Evolutionary conservation across 345 rosid species (phyloP), one percentile per base, ranked within the genome.

Genomic region (Lepidium africanum): DNA sequence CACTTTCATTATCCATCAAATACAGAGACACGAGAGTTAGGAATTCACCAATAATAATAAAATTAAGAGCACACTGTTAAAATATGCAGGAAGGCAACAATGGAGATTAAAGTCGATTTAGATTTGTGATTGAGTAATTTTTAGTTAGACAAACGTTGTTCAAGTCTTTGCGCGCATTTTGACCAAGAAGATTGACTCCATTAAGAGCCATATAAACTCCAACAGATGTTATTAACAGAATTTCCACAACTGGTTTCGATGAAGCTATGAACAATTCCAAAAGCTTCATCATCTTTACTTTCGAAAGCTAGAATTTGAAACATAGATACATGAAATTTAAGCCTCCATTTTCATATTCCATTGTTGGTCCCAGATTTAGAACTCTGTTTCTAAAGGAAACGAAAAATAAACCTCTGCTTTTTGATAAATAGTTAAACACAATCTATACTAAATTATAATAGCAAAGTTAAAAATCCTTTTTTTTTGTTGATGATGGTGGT

Each of bases 171-270:
- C 89, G 76, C 9, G 92, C 81, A 23, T 77, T 86, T 7, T 76
- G 80, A 36, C 85, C 86, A 55, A 85, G 70, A 56, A 87, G 56
- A 68, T 81, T 36, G 59, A 85, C 80, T 12, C 63, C 65, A 13
- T 87, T 84, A 0, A 85, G 78, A 43, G 89, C 89, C 62, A 87
- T 63, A 65, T 63, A 87, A 4, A 81, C 68, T 35, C 89, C 87
- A 41, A 87, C 83, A 1, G 74, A 79, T 25, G 87, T 87, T 39
- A 85, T 46, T 65, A 87, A 16, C 2, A 87, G 70, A 63, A 83
- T 85, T 75, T 85, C 83, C 38, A 83, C 23, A 5, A 85, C 86
- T 2, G 89, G 86, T 43, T 80, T 83, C 8, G 86, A 73, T 11
- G 92, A 77, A 39, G 87, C 78, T 53, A 83, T 62, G 72, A 85